phyloP scores from a whole-genome alignment of 208 protist species.

The Entamoeba dispar region DNA sequence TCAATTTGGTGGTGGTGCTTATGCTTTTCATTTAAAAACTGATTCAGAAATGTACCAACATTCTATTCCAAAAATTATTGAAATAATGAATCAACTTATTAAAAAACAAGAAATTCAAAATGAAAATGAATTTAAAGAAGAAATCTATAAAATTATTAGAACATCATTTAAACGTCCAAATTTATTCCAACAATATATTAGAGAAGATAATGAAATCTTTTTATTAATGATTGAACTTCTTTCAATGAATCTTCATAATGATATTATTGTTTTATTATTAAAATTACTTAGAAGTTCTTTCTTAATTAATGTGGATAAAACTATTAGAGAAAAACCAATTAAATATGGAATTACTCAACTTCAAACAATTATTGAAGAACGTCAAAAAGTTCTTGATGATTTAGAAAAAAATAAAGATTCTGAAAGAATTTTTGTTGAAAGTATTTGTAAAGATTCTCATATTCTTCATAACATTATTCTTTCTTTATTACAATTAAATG shows the following conservation, averaged over 20 bases:
- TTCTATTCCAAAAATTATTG: background rate
- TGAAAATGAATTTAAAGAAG: background rate
- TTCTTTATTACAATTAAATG: background rate
- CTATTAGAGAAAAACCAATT: background rate
- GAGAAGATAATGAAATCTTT: background rate
- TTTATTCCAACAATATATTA: background rate
- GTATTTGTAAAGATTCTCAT: background rate
- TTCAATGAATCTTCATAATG: background rate
- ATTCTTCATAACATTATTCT: background rate
- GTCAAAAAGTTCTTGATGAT: background rate
- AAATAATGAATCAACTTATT: background rate
- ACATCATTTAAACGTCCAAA: background rate
- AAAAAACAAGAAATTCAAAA: background rate
- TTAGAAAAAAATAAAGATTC: background rate
- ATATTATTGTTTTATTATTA: background rate
- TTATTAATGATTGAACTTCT: background rate
- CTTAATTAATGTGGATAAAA: background rate
- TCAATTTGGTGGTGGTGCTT: background rate
- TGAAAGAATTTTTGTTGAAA: background rate
- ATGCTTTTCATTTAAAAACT: background rate
- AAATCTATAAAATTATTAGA: background rate
- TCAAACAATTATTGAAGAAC: background rate
- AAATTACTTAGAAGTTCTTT: background rate
- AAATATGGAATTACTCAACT: background rate
- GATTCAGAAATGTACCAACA: background rate